Evolutionary conservation across 164 flowering plant species (phyloP).

Genomic region (Chimonanthus salicifolius): DNA sequence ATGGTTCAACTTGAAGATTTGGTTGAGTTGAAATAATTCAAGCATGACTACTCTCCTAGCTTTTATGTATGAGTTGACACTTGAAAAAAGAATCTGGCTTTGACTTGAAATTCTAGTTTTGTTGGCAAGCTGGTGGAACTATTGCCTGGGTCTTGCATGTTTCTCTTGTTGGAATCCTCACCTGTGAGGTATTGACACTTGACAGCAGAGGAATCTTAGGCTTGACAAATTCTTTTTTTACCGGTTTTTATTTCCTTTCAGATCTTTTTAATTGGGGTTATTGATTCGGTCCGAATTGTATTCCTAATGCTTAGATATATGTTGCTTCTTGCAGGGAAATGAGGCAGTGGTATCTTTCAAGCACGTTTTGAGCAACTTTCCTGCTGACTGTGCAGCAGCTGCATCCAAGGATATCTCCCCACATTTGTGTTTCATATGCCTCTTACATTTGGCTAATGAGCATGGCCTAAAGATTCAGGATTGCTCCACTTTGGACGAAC

Average conservation of each 20-base stretch:
- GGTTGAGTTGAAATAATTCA: too few species aligned
- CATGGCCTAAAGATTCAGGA: conserved; percentile 49
- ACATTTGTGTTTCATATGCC: conserved; percentile 76
- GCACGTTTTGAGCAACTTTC: conserved; percentile 35
- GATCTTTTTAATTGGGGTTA: neutral
- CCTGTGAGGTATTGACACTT: neutral
- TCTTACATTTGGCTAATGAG: conserved; percentile 84
- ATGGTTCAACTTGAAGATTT: too few species aligned
- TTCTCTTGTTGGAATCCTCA: neutral
- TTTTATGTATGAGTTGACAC: too few species aligned
- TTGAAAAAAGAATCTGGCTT: too few species aligned
- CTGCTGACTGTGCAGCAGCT: conserved; percentile 40
- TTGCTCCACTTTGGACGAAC: conserved; percentile 51
- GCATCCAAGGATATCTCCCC: conserved; percentile 53
- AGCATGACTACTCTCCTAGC: too few species aligned
- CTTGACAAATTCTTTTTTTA: neutral
- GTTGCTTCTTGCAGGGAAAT: conserved; percentile 12
- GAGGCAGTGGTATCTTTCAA: conserved; percentile 36
- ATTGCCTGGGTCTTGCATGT: neutral
- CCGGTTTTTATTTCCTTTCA: neutral
- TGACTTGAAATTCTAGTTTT: too few species aligned
- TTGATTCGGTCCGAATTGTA: neutral
- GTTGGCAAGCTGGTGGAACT: too few species aligned
- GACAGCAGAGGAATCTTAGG: neutral
- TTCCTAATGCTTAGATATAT: neutral